Evolutionary conservation across 352 stramenopile genomes (phyloP).

Genomic region (Phytophthora cryptogea): DNA sequence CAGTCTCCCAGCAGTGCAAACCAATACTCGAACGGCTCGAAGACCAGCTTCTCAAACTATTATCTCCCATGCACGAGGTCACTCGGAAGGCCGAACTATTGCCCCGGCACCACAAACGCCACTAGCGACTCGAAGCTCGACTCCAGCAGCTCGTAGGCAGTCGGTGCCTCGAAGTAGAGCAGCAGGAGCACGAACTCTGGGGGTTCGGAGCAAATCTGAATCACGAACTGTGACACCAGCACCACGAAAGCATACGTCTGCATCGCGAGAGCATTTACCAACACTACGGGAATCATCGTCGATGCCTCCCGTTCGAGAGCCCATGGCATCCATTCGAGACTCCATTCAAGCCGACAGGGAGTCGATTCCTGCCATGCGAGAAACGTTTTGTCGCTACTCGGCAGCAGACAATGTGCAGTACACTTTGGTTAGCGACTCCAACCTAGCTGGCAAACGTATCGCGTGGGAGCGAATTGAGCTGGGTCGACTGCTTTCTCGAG

Average conservation of each 20-base stretch:
- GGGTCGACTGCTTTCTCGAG: constrained; percentile 39
- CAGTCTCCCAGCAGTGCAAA: constrained; percentile 5
- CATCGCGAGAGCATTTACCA: constrained; percentile 18
- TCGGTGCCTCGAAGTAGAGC: constrained; percentile 9
- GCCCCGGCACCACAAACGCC: constrained; percentile 6
- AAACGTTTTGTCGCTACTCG: constrained; percentile 34
- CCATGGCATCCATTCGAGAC: constrained; percentile 26
- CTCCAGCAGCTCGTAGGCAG: constrained; percentile 9
- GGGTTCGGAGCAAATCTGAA: constrained; percentile 1
- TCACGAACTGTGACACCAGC: constrained; percentile 3
- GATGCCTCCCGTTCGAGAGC: constrained; percentile 16
- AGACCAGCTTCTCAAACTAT: constrained; percentile 9
- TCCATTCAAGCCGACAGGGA: constrained; percentile 30
- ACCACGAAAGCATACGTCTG: background rate
- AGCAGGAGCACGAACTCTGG: background rate
- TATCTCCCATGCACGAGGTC: background rate
- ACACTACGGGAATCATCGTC: constrained; percentile 22
- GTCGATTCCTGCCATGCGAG: constrained; percentile 28
- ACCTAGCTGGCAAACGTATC: constrained; percentile 41
- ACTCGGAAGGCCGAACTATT: background rate
- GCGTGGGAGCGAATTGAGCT: constrained; percentile 48
- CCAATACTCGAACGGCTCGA: constrained; percentile 1
- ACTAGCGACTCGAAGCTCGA: constrained; percentile 2
- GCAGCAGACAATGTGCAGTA: constrained; percentile 33
- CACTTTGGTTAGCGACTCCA: constrained; percentile 41